Evolutionary conservation across 257 asterid species (phyloP), one percentile per base, ranked within the genome.

Genomic region (Nicotiana paniculata): DNA sequence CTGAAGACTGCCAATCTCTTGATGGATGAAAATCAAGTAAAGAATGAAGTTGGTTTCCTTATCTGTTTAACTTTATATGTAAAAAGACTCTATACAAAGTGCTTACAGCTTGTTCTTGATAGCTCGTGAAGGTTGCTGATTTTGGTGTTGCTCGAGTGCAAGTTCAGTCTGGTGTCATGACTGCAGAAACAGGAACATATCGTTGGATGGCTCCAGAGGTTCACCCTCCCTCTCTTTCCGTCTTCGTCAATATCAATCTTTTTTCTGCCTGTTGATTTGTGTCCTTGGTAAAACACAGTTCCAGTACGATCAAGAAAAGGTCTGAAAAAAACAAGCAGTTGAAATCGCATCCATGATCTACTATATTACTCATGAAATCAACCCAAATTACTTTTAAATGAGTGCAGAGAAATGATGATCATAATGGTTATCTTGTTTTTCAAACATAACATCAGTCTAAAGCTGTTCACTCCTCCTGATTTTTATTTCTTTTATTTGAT

Each of bases 141-240:
- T 95, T 95, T 83, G 99, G 99, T 16, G 86, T 95, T 81, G 95
- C 99, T 58, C 85, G 97, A 77, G 92, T 95, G 82, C 93, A 92
- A 82, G 88, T 76, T 85, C 90, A 90, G 85, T 90, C 98, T 5
- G 99, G 99, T 58, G 87, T 93, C 78, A 95, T 95, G 99, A 95
- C 99, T 1, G 98, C 98, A 39, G 98, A 95, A 87, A 95, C 98
- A 4, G 99, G 99, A 83, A 93, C 99, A 9, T 95, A 93, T 66
- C 95, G 97, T 35, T 95, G 99, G 99, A 95, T 95, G 99, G 97
- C 99, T 78, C 99, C 99, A 0, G 99, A 95, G 98, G 99, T 95
- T 1, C 1, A 75, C 16, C 63, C 80, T 48, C 43, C 26, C 16
- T 30, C 72, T 15, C 28, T 67, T 67, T 6, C 46, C 9, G 3